Base-by-base conservation (phyloP, 768 basidiomycete species). In the Trametes gibbosa region DNA sequence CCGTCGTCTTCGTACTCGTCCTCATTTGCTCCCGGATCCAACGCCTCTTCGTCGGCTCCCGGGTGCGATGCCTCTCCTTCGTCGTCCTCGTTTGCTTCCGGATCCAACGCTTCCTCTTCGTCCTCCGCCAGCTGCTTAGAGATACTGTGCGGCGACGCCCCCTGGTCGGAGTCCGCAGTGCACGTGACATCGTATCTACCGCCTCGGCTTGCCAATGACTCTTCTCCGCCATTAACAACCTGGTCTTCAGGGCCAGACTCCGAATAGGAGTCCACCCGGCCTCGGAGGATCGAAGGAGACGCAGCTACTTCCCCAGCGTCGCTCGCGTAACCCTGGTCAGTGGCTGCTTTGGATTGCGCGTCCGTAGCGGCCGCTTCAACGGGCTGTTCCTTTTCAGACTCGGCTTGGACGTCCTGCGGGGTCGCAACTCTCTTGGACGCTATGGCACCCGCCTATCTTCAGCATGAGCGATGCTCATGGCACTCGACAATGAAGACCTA, bases 131-230 rank as follows among this genome's bases (percentile, higher is more conserved):
- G 19, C 37, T 24, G n/a, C 25, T 27, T 35, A 16, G 42, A 32
- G 21, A 40, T 23, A 47, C 45, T 48, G 50, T 61, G 60, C 47
- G 50, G 35, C 50, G 50, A 34, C 47, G 48, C 43, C 37, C 50
- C 39, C 49, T 47, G 47, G 50, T 56, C 54, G 56, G 48, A 50
- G 45, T 52, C 60, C 42, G 59, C 53, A 35, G 45, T 14, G 50
- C 29, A 55, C 54, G 37, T 49, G 54, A 52, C 54, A 40, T 39
- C 50, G 45, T 29, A 40, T n/a, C 39, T 39, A 48, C 42, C 60
- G 48, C 43, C 55, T 47, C 50, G 50, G 50, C 25, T 37, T 25
- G 53, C 48, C 24, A 48, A 47, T 23, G 47, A 39, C 16, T 16
- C 52, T 32, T 42, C 45, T 46, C 13, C 35, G 49, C 19, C 58